phyloP scores from a whole-genome alignment of 768 basidiomycete genomes.

The Leccinum incarnatum region DNA sequence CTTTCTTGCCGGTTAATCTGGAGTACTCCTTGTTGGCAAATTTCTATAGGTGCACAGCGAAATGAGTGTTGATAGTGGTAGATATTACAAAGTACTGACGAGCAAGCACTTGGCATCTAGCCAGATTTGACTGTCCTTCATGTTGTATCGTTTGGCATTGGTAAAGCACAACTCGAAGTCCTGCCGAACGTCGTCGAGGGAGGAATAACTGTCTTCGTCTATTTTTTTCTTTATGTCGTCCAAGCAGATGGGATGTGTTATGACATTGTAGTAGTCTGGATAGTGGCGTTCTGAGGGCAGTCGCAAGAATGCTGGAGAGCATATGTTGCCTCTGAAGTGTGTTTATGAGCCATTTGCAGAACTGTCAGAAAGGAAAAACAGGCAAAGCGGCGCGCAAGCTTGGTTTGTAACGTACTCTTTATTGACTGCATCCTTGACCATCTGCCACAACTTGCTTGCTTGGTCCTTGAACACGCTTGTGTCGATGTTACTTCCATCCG shows the following conservation, averaged over 20 bases:
- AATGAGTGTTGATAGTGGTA: neutral
- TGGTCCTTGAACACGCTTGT: constrained; percentile 51
- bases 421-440: constrained; percentile 77
- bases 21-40: constrained; percentile 45
- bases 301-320: constrained; percentile 65
- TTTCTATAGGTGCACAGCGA: constrained; percentile 37
- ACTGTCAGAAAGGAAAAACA: constrained; percentile 43
- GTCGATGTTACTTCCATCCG: constrained; percentile 26
- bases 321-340: constrained; percentile 54
- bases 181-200: constrained; percentile 62
- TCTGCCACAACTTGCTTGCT: constrained; percentile 72
- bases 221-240: constrained; percentile 86
- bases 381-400: constrained; percentile 36
- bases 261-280: constrained; percentile 84
- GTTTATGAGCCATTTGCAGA: constrained; percentile 29
- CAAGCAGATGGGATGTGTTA: constrained; percentile 79
- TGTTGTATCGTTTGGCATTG: constrained; percentile 82
- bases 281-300: constrained; percentile 71
- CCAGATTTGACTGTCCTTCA: constrained; percentile 75
- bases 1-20: constrained; percentile 42
- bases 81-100: constrained; percentile 42
- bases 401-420: constrained; percentile 76
- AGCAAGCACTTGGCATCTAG: constrained; percentile 78
- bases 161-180: constrained; percentile 78
- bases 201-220: constrained; percentile 54